A percentile compares a stretch with the other conserved stretches of the same genome.
Conservation (phyloP, 2,329 filamentous ascomycete genomes). For the Lachnellula occidentalis region DNA sequence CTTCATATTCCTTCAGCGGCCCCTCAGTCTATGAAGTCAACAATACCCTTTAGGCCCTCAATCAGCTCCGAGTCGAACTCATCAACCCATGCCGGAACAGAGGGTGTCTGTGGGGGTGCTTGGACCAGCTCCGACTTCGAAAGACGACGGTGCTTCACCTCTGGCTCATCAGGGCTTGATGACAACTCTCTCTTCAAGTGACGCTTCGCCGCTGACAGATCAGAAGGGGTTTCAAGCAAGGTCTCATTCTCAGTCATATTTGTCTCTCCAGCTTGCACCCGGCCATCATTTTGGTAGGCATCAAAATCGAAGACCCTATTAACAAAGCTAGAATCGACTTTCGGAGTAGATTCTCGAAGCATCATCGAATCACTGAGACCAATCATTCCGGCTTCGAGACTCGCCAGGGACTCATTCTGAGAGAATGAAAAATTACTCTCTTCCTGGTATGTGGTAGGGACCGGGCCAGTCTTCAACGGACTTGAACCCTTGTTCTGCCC, state of each 20-base stretch:
- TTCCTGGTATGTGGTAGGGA: not conserved
- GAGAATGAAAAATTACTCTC: slow-evolving; percentile 1
- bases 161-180: slow-evolving; percentile 6
- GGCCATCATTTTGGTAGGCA: slow-evolving; percentile 12
- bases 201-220: not conserved
- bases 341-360: not conserved
- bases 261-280: not conserved
- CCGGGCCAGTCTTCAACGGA: not conserved
- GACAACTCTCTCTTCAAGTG: slow-evolving; percentile 13
- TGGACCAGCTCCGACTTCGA: slow-evolving; percentile 3
- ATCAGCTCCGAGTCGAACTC: slow-evolving; percentile 31
- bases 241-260: not conserved
- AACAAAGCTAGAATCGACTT: slow-evolving; percentile 19
- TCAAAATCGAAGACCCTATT: slow-evolving; percentile 24
- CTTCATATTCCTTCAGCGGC: not conserved
- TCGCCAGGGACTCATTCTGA: slow-evolving; percentile 10
- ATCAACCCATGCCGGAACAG: slow-evolving; percentile 28
- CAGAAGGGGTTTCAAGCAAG: slow-evolving; percentile 5
- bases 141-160: slow-evolving; percentile 17
- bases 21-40: slow-evolving; percentile 31
- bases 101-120: not conserved
- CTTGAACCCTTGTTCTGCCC: not conserved
- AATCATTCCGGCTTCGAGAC: slow-evolving; percentile 25
- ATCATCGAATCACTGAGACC: slow-evolving; percentile 20
- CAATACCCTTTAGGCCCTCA: slow-evolving; percentile 26